Base-by-base conservation (phyloP, 768 basidiomycete genomes). In the Daedaleopsis sinensis region DNA sequence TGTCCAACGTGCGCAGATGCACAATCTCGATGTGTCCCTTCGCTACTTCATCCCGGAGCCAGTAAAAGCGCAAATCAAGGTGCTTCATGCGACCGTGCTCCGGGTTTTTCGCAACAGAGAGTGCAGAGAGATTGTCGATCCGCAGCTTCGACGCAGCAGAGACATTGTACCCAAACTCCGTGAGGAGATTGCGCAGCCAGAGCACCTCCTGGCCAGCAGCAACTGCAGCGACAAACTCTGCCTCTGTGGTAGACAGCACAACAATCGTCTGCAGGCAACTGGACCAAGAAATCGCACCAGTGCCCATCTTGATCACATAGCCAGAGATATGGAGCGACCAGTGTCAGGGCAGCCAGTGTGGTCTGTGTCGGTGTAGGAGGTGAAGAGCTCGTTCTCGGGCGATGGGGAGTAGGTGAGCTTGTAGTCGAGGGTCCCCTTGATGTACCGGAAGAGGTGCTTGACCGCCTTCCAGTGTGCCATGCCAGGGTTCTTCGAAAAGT, bases 221-320 rank as follows among this genome's bases (percentile, higher is more conserved):
- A 1, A 67, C 66, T 2, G 73, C 72, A 11, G 78, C 71, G 42
- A 79, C 73, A 63, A 75, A 79, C 62, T 80, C 76, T 32, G 77
- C 75, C 64, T 81, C 79, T 2, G 74, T 76, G 0, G 74, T 78
- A 8, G 78, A 80, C 3, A 74, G 64, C 0, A 79, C 70, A 19
- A 81, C 76, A 43, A 75, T 65, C 1, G 67, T 13, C 68, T 84
- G 82, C 21, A 73, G 67, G 43, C 72, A 69, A 32, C 73, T 76
- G 9, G 44, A 56, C 80, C 80, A 82, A n/a, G 60, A 67, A 18
- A 83, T 67, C 1, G 74, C 70, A 10, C 76, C 77, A 7, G 65
- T 67, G 10, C 66, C 75, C 44, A 80, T 68, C 43, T 65, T 71
- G 65, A 80, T 68, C 13, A 76, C 46, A 64, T 73, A 79, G 2